Percentiles rank a stretch among this genome's conserved stretches.
phyloP scores from a whole-genome alignment of 2,329 filamentous ascomycete species.

The Stromatinia cepivora region DNA sequence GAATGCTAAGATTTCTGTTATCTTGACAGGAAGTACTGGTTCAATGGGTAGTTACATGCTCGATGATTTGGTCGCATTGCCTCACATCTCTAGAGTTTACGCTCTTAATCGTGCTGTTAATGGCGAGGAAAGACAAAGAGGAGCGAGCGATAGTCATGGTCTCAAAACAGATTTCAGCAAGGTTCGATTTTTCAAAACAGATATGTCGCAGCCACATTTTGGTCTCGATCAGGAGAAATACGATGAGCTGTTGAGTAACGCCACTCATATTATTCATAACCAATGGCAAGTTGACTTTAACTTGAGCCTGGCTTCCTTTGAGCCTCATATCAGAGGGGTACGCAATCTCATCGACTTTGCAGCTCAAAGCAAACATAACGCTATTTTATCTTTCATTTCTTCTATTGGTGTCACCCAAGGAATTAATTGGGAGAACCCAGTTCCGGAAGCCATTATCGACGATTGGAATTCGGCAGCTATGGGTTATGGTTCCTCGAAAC shows the following conservation, averaged over 20 bases:
- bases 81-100: constrained; percentile 45
- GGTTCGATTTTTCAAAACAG: constrained; percentile 51
- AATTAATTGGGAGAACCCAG: constrained; percentile 25
- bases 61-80: constrained; percentile 41
- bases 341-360: constrained; percentile 43
- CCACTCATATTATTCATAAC: constrained; percentile 30
- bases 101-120: constrained; percentile 50
- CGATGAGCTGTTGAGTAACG: constrained; percentile 28
- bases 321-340: constrained; percentile 44
- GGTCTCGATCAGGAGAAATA: constrained; percentile 45
- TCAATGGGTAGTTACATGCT: constrained; percentile 52
- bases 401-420: constrained; percentile 30
- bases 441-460: constrained; percentile 43
- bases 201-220: constrained; percentile 50
- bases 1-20: constrained; percentile 28
- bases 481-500: constrained; percentile 37
- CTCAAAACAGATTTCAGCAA: constrained; percentile 42
- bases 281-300: constrained; percentile 46
- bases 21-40: constrained; percentile 53
- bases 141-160: constrained; percentile 44
- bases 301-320: constrained; percentile 42
- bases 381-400: constrained; percentile 37
- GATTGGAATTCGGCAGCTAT: constrained; percentile 41
- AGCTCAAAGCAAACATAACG: constrained; percentile 21
- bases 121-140: constrained; percentile 25